Evolutionary conservation across 1,284 basidiomycete genomes (phyloP).

Genomic region (Ustilago sp.): DNA sequence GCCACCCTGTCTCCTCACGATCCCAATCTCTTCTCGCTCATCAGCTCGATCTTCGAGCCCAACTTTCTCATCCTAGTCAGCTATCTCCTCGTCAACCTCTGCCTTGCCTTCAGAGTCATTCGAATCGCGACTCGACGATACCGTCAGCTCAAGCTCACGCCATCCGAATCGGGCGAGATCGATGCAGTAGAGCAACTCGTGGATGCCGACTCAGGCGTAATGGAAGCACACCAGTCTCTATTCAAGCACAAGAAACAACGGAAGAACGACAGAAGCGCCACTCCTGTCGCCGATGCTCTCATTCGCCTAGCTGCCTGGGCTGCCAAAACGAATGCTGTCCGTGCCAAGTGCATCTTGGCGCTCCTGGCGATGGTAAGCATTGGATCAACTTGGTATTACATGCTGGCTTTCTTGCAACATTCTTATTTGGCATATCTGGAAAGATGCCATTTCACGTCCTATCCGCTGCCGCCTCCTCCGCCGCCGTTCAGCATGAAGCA

Average conservation of each 20-base stretch:
- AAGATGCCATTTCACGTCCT: conserved; percentile 35
- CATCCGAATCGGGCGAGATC: conserved; percentile 18
- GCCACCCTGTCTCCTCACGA: conserved; percentile 26
- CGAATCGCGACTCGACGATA: conserved; percentile 30
- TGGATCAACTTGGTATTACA: conserved; percentile 56
- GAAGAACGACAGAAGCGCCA: conserved; percentile 12
- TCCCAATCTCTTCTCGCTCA: conserved; percentile 29
- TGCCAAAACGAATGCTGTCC: conserved; percentile 20
- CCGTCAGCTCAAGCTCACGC: conserved; percentile 26
- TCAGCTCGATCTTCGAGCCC: conserved; percentile 47
- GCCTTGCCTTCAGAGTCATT: conserved; percentile 27
- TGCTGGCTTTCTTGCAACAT: conserved; percentile 62
- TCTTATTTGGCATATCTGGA: conserved; percentile 57
- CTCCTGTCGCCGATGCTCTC: conserved; percentile 28
- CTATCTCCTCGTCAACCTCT: conserved; percentile 47
- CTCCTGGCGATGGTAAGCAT: conserved; percentile 42
- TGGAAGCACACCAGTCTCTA: conserved; percentile 19
- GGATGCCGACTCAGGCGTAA: conserved; percentile 3
- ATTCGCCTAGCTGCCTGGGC: conserved; percentile 39
- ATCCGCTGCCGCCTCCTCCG: conserved; percentile 31
- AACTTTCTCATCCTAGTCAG: conserved; percentile 50
- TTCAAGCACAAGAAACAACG: neutral
- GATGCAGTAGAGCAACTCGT: conserved; percentile 1
- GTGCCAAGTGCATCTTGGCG: conserved; percentile 28
- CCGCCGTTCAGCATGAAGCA: conserved; percentile 22